Evolutionary conservation across 108 stramenopile genomes (phyloP).

Genomic region (Cyclotella cryptica): DNA sequence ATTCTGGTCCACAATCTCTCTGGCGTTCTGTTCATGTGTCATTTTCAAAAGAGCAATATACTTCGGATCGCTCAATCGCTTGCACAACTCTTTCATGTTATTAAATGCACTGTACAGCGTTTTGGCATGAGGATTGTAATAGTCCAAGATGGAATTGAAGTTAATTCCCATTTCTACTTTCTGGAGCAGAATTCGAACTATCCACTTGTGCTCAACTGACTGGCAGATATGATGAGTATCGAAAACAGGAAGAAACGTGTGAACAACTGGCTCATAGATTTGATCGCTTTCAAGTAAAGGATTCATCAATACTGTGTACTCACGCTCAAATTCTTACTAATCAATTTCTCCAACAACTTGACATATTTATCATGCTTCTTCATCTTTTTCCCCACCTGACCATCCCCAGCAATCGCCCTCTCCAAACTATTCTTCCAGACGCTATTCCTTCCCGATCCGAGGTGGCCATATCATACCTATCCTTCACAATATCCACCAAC

Average conservation of each 20-base stretch:
- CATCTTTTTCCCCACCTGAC: slow-evolving; percentile 7
- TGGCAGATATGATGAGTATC: slow-evolving; percentile 14
- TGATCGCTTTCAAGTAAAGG: background rate
- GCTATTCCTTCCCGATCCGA: slow-evolving; percentile 9
- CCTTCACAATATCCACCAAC: slow-evolving; percentile 48
- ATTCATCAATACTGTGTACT: slow-evolving; percentile 1
- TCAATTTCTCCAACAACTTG: slow-evolving; percentile 44
- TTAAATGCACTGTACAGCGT: slow-evolving; percentile 53
- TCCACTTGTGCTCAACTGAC: slow-evolving; percentile 88
- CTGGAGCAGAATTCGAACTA: slow-evolving; percentile 75
- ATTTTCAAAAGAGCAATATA: slow-evolving; percentile 41
- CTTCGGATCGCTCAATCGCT: slow-evolving; percentile 46
- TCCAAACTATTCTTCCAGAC: slow-evolving; percentile 24
- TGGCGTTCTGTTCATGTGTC: slow-evolving; percentile 42
- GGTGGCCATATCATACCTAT: slow-evolving; percentile 25
- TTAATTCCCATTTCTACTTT: slow-evolving; percentile 68
- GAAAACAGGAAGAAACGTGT: background rate
- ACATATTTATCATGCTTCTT: slow-evolving; percentile 50
- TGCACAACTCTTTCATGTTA: slow-evolving; percentile 48
- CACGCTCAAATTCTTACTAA: slow-evolving; percentile 47
- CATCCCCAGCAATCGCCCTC: slow-evolving; percentile 13
- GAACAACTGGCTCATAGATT: background rate
- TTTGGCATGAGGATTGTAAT: slow-evolving; percentile 57
- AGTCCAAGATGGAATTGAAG: slow-evolving; percentile 54
- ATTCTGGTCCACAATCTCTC: slow-evolving; percentile 45